Percentiles rank a stretch among this genome's conserved stretches.
Evolutionary conservation across 1,139 yeast genomes (phyloP).

Genomic region (Kodamaea plutei): DNA sequence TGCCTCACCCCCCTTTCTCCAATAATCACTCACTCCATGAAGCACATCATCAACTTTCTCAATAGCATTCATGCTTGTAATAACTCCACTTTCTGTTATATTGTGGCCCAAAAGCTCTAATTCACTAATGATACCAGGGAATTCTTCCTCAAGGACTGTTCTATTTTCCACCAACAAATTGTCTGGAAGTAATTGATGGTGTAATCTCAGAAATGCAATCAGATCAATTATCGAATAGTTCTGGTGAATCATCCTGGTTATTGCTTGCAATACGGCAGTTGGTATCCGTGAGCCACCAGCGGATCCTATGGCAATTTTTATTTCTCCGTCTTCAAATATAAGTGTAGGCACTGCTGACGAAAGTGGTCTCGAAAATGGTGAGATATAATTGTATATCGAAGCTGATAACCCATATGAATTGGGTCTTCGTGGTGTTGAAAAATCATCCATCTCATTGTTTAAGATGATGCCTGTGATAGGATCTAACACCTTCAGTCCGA

Average conservation of each 20-base stretch:
- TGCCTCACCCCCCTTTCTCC: slow-evolving; percentile 44
- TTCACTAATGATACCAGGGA: slow-evolving; percentile 12
- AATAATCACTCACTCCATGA: slow-evolving; percentile 40
- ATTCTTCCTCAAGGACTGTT: slow-evolving; percentile 27
- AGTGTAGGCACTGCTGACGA: slow-evolving; percentile 82
- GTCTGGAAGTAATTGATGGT: slow-evolving; percentile 87
- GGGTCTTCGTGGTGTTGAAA: slow-evolving; percentile 63
- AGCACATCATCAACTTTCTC: slow-evolving; percentile 18
- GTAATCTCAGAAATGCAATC: slow-evolving; percentile 75
- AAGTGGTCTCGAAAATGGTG: slow-evolving; percentile 76
- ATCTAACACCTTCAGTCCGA: slow-evolving; percentile 82
- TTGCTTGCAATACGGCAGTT: slow-evolving; percentile 80
- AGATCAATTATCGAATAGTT: slow-evolving; percentile 58
- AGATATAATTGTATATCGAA: slow-evolving; percentile 70
- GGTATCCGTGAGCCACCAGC: slow-evolving; percentile 92
- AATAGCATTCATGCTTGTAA: slow-evolving; percentile 44
- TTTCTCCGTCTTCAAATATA: slow-evolving; percentile 43
- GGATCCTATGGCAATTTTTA: slow-evolving; percentile 78
- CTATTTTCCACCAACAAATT: slow-evolving; percentile 54
- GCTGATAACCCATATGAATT: slow-evolving; percentile 83
- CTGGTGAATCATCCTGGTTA: slow-evolving; percentile 60
- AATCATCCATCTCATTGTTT: slow-evolving; percentile 95
- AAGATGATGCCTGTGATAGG: slow-evolving; percentile 75
- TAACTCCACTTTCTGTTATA: slow-evolving; percentile 32
- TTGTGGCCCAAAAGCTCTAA: slow-evolving; percentile 26